Evolutionary conservation across 768 basidiomycete genomes (phyloP).

Genomic region (Boletus reticuloceps): DNA sequence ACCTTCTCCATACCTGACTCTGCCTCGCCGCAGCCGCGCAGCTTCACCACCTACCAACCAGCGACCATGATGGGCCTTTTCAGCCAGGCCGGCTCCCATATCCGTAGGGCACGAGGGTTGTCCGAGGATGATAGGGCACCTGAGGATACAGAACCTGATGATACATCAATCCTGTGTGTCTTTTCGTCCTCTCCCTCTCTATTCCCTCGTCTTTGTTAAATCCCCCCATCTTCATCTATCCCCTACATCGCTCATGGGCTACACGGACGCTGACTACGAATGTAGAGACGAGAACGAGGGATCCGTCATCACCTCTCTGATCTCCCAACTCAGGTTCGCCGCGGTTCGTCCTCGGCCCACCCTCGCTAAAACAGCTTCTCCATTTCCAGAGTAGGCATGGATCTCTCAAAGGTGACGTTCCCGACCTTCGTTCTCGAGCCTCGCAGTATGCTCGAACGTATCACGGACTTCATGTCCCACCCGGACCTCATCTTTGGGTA

Average conservation of each 20-base stretch:
- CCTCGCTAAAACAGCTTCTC: conserved; percentile 8
- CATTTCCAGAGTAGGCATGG: conserved; percentile 83
- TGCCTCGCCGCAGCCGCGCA: conserved; percentile 27
- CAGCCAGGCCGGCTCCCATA: conserved; percentile 62
- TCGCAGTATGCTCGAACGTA: conserved; percentile 94
- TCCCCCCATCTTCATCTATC: conserved; percentile 1
- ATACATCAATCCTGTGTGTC: conserved; percentile 85
- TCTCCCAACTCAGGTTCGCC: conserved; percentile 80
- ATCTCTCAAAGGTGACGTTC: conserved; percentile 90
- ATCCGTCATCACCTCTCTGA: conserved; percentile 81
- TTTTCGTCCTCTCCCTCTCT: conserved; percentile 16
- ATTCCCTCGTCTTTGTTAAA: conserved; percentile 30
- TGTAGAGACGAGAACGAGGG: conserved; percentile 90
- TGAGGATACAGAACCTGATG: conserved; percentile 84
- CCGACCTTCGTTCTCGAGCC: conserved; percentile 97
- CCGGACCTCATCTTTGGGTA: conserved; percentile 96
- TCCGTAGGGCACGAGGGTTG: conserved; percentile 66
- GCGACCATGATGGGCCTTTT: conserved; percentile 76
- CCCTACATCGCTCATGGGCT: conserved; percentile 25
- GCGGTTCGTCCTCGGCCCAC: neutral
- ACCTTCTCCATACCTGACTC: neutral
- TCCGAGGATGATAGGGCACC: conserved; percentile 68
- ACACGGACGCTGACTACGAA: conserved; percentile 34
- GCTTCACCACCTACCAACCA: conserved; percentile 6
- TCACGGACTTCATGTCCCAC: conserved; percentile 99